These are phyloP conservation scores for Penicillium simplicissimum DNA, from an alignment of 495 filamentous ascomycete genomes.

Conservation along the genomic window DNA sequence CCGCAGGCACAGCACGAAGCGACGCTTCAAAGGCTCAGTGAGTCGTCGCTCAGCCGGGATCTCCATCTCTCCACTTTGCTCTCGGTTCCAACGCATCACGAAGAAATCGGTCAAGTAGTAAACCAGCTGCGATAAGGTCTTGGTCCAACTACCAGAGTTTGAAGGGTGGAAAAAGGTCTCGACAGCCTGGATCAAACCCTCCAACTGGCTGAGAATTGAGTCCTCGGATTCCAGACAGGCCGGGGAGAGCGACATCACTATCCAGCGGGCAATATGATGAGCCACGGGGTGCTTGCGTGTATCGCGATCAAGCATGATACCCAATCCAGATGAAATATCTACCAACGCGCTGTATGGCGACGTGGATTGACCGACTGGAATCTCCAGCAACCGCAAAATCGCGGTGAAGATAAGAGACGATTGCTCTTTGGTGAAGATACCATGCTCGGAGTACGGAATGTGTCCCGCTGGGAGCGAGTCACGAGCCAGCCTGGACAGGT, in stretches of 20 bases:
- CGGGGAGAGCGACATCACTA: constrained; percentile 91
- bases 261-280: constrained; percentile 93
- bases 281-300: constrained; percentile 87
- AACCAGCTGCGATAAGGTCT: constrained; percentile 82
- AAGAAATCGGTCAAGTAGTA: constrained; percentile 96
- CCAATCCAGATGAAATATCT: constrained; percentile 80
- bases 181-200: constrained; percentile 91
- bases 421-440: constrained; percentile 90
- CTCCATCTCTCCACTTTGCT: constrained; percentile 88
- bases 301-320: constrained; percentile 84
- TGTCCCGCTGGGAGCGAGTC: constrained; percentile 74
- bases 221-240: constrained; percentile 72
- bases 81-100: constrained; percentile 95
- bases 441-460: constrained; percentile 81
- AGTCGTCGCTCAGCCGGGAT: constrained; percentile 76
- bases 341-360: constrained; percentile 84
- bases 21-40: constrained; percentile 74
- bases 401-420: constrained; percentile 91
- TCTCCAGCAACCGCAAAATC: constrained; percentile 85
- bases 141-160: constrained; percentile 92
- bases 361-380: constrained; percentile 93
- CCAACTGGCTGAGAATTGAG: constrained; percentile 81
- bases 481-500: constrained; percentile 80
- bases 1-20: constrained; percentile 87
- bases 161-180: constrained; percentile 99